Base-by-base conservation (phyloP, 192 early-diverging fungal species). In the Linnemannia elongata region DNA sequence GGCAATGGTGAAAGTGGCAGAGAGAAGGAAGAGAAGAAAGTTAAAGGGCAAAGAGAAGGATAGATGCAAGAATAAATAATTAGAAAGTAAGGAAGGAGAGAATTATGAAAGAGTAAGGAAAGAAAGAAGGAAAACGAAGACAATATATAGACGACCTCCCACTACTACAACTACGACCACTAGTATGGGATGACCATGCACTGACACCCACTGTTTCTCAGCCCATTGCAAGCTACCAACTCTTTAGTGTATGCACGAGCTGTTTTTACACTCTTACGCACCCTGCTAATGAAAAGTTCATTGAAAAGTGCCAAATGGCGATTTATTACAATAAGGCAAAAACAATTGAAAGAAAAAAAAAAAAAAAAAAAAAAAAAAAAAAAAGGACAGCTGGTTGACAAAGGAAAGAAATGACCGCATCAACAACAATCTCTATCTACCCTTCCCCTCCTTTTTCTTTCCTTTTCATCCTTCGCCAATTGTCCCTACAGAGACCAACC, bases 61-160 rank as follows among this genome's bases (percentile, higher is more conserved):
- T 20, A 74, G 45, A 45, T n/a, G n/a, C n/a, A n/a, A 45, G 22
- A 2, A 10, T n/a, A 0, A 6, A 12, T 10, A 75, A 75, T 36
- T 15, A 52, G n/a, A 71, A 74, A 49, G n/a, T 55, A 60, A 57
- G 35, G 15, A 77, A 82, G 30, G 68, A 60, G n/a, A 44, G 49
- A 22, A 41, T 15, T 36, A 49, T 52, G 5, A 36, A 41, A n/a
- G 39, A 74, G 13, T 63, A 42, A 52, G 72, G 52, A 44, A 42
- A 52, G 72, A 74, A 44, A 13, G 9, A 49, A 74, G 42, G 17
- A 52, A 30, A 42, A 52, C 6, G 45, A 54, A 33, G 4, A 55
- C 13, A 57, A 8, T 6, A 57, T 27, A 57, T 22, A n/a, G 54
- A 18, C 18, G 22, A 13, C 41, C 41, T 41, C 2, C 2, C 4